Base-by-base conservation (phyloP, 176 grass and related monocot genomes). In the Phyllostachys edulis region DNA sequence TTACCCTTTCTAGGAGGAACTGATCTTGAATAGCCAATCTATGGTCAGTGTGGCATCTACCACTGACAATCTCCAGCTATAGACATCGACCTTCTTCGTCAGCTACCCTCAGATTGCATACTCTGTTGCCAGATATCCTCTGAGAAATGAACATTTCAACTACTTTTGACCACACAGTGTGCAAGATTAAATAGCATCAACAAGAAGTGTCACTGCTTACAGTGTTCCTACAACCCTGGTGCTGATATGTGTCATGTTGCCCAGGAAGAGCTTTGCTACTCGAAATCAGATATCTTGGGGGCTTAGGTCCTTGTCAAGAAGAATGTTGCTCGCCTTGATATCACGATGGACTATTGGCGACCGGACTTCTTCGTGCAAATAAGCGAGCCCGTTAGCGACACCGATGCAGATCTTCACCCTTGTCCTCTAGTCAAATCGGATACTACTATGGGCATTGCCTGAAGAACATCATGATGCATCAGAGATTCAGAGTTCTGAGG, bases 161-260 rank as follows among this genome's bases (percentile, higher is more conserved):
- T 39, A 70, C 42, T 42, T 64, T 85, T 57, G 76, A 85, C 17
- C 50, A 73, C 50, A 77, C 1, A 6, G 4, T 34, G 50, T 44
- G 52, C 17, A 83, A 80, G 21, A 76, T 69, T 7, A 82, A 56
- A 40, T 39, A 47, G 17, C 76, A 45, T 12, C 62, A 73, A 14
- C 9, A 82, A 60, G 5, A 64, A 37, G 73, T 55, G 51, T 2
- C 32, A 34, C 32, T 34, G 42, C 92, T 91, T 81, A 94, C 95
- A 98, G 54, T 79, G 92, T 98, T 83, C 95, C 95, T 59, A 91
- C 96, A 89, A 98, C 96, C 60, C 87, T 87, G 29, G 96, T 98
- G 82, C 89, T 95, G 84, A 98, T 83, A 85, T 95, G 93, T 0
- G 89, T 93, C 87, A 95, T 87, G 63, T 87, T 92, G 71, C 69